Conservation (phyloP, 305 asterid genomes). For the Fraxinus paxiana region DNA sequence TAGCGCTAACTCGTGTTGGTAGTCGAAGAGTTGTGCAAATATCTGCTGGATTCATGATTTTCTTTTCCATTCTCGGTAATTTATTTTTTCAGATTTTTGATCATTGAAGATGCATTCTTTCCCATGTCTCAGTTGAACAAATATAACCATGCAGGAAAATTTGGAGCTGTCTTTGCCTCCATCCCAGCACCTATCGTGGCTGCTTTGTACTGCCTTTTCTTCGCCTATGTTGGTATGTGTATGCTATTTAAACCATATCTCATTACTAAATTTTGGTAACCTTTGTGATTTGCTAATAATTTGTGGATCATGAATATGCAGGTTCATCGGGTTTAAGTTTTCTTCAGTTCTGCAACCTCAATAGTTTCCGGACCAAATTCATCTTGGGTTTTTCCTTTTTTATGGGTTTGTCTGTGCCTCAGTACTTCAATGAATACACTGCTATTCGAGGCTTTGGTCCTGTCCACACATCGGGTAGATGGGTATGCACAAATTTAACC, state of each 20-base stretch:
- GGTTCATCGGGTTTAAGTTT: conserved; percentile 43
- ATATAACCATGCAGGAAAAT: conserved; percentile 35
- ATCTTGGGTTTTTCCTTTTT: conserved; percentile 45
- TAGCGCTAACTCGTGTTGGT: conserved; percentile 47
- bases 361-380: conserved; percentile 44
- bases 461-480: conserved; percentile 43
- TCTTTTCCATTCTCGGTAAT: conserved; percentile 43
- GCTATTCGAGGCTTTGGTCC: conserved; percentile 44
- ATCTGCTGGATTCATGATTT: conserved; percentile 49
- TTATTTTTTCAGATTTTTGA: neutral
- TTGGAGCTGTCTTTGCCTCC: conserved; percentile 52
- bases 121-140: neutral
- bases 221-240: conserved; percentile 42
- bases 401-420: conserved; percentile 48
- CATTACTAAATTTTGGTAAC: neutral
- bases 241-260: neutral
- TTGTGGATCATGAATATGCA: conserved; percentile 15
- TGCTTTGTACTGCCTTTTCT: conserved; percentile 43
- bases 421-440: conserved; percentile 45
- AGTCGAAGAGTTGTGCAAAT: conserved; percentile 48
- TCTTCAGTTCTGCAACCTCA: conserved; percentile 50
- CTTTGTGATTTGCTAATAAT: neutral
- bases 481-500: conserved; percentile 29
- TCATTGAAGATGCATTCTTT: neutral
- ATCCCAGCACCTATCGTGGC: conserved; percentile 47